Base-by-base conservation (phyloP, 2,329 filamentous ascomycete genomes). In the Aspergillus tanneri region DNA sequence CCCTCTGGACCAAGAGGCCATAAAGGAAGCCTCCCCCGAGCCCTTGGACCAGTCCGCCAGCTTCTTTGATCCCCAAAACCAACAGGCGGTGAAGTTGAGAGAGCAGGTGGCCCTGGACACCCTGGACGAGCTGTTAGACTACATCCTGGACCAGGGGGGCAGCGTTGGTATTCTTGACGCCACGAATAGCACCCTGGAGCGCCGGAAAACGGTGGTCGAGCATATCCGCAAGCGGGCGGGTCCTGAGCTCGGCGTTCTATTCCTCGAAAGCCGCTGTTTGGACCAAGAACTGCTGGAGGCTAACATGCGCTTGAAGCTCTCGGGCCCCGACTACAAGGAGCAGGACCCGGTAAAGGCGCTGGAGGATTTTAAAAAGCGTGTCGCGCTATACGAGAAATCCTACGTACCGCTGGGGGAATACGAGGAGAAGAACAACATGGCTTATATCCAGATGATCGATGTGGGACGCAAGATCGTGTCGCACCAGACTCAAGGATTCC, bases 381-480 rank as follows among this genome's bases (percentile, higher is more conserved):
- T 99, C 11, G 85, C 83, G 43, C 88, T 95, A 9, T 99, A 99
- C 62, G 90, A 96, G 69, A 95, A 91, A 63, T 90, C 90, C 12
- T 99, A 99, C 63, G 85, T 92, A 5, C 88, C 93, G 0, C 77
- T 99, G 1, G 93, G 93, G 24, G 83, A 90, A 34, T 95, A 90
- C 55, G 93, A 99, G 67, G 93, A 99, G 71, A 80, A 87, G 18
- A 81, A 95, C 63, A 85, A 91, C 60, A 86, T 96, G 81, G 88
- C 95, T 51, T 99, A 95, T 65, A 95, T 99, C 55, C 90, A 89
- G 76, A 96, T 97, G 87, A 89, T 97, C 56, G 93, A 99, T 68
- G 93, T 99, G 2, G 93, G 93, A 34, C 84, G 92, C 52, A 99
- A 99, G 71, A 81, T 97, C 52, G 84, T 97, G 35, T 88, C 92